Conservation (phyloP, 1,284 basidiomycete species). For the Xanthoconium separans region DNA sequence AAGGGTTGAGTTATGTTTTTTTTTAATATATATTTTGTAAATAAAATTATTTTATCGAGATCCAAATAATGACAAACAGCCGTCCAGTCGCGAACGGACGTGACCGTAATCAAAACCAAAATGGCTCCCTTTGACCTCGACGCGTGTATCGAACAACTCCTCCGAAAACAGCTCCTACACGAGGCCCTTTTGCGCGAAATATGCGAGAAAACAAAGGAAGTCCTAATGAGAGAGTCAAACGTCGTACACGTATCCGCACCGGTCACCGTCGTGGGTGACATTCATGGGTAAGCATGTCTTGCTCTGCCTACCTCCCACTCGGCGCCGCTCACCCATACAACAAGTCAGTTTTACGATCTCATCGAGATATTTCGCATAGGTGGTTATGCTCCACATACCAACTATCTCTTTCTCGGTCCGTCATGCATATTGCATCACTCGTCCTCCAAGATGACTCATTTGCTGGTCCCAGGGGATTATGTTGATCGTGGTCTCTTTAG, state of each 20-base stretch:
- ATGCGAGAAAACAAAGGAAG: conserved; percentile 98
- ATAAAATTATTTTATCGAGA: conserved; percentile 13
- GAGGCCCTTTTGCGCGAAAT: conserved; percentile 93
- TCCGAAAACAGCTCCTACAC: conserved; percentile 89
- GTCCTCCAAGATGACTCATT: not conserved
- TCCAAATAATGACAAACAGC: conserved; percentile 41
- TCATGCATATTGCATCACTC: conserved; percentile 14
- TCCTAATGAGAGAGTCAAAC: conserved; percentile 98
- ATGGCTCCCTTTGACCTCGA: conserved; percentile 96
- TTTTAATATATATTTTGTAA: conserved; percentile 14
- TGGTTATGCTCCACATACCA: conserved; percentile 93
- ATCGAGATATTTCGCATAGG: conserved; percentile 99
- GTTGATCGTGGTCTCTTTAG: conserved; percentile 97
- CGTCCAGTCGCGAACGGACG: conserved; percentile 11
- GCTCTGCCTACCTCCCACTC: conserved; percentile 2
- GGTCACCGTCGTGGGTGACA: conserved; percentile 99
- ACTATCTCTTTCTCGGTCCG: conserved; percentile 95
- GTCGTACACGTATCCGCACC: conserved; percentile 97
- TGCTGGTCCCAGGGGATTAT: conserved; percentile 78
- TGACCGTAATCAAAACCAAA: conserved; percentile 16
- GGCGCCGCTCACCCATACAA: conserved; percentile 29
- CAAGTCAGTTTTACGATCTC: conserved; percentile 98
- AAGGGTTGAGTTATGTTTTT: conserved; percentile 1
- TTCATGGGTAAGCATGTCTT: conserved; percentile 82
- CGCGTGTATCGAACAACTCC: conserved; percentile 88